Evolutionary conservation across 768 basidiomycete genomes (phyloP).

Genomic region (Psilocybe cyanescens): DNA sequence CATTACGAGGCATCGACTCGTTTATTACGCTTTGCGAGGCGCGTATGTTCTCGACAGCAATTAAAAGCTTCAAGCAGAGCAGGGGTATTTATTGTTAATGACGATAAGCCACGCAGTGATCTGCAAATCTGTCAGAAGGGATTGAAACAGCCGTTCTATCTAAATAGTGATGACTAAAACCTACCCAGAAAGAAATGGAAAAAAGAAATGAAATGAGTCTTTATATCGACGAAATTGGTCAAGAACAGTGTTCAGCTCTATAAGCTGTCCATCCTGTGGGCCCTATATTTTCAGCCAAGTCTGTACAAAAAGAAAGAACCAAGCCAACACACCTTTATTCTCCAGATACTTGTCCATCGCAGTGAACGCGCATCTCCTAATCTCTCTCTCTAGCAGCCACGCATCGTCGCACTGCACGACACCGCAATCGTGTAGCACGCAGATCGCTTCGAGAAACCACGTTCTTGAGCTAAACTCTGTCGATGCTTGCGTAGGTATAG

Average conservation of each 20-base stretch:
- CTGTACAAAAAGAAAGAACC: neutral
- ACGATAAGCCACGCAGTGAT: neutral
- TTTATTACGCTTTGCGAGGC: neutral
- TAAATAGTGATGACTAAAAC: neutral
- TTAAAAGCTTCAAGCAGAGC: neutral
- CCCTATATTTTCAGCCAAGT: slow-evolving; percentile 1
- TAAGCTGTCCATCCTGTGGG: slow-evolving; percentile 37
- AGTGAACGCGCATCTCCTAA: slow-evolving; percentile 47
- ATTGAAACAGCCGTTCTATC: neutral
- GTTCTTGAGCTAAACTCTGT: slow-evolving; percentile 47
- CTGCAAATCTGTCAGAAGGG: neutral
- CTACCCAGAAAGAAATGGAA: neutral
- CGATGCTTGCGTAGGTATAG: slow-evolving; percentile 35
- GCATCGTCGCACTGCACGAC: slow-evolving; percentile 52
- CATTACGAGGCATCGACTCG: neutral
- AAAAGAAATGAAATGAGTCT: neutral
- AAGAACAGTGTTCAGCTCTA: slow-evolving; percentile 34
- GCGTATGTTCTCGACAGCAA: neutral
- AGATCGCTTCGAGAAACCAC: slow-evolving; percentile 53
- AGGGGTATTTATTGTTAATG: neutral
- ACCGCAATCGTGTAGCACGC: slow-evolving; percentile 50
- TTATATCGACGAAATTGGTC: neutral
- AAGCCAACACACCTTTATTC: slow-evolving; percentile 38
- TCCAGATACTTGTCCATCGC: slow-evolving; percentile 54
- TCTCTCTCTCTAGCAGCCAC: slow-evolving; percentile 50